A percentile compares a stretch with the other conserved stretches of the same genome.
Conservation (phyloP, 1,284 basidiomycete species). For the Trichosporon sp. region DNA sequence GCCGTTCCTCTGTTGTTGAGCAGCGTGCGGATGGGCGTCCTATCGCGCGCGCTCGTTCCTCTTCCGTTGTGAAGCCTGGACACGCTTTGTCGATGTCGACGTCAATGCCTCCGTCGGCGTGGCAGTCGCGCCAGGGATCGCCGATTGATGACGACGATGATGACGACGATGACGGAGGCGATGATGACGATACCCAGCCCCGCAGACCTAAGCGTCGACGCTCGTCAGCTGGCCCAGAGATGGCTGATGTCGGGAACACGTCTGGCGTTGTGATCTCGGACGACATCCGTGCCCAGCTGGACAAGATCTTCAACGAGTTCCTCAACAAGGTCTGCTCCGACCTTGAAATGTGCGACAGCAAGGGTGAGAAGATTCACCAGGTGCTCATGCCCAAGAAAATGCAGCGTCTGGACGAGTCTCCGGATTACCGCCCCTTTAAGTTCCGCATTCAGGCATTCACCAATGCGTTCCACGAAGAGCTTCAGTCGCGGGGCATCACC, state of each 20-base stretch:
- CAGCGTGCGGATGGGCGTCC: constrained; percentile 49
- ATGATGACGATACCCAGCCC: constrained; percentile 44
- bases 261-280: constrained; percentile 49
- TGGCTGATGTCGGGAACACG: constrained; percentile 28
- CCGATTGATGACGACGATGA: constrained; percentile 46
- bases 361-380: constrained; percentile 97
- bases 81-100: constrained; percentile 33
- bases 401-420: constrained; percentile 90
- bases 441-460: constrained; percentile 99
- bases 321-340: constrained; percentile 88
- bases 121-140: constrained; percentile 47
- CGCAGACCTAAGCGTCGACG: constrained; percentile 46
- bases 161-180: constrained; percentile 47
- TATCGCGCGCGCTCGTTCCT: constrained; percentile 44
- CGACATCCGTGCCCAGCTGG: constrained; percentile 79
- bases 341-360: constrained; percentile 85
- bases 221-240: constrained; percentile 44
- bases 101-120: constrained; percentile 50
- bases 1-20: constrained; percentile 29
- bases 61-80: constrained; percentile 45
- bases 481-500: constrained; percentile 56
- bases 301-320: constrained; percentile 88
- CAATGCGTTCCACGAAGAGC: constrained; percentile 88
- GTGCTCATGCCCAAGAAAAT: constrained; percentile 99
- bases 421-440: constrained; percentile 97